These are phyloP conservation scores for Neurospora sp. DNA, from an alignment of 2,329 filamentous ascomycete genomes.

Conservation along the genomic window DNA sequence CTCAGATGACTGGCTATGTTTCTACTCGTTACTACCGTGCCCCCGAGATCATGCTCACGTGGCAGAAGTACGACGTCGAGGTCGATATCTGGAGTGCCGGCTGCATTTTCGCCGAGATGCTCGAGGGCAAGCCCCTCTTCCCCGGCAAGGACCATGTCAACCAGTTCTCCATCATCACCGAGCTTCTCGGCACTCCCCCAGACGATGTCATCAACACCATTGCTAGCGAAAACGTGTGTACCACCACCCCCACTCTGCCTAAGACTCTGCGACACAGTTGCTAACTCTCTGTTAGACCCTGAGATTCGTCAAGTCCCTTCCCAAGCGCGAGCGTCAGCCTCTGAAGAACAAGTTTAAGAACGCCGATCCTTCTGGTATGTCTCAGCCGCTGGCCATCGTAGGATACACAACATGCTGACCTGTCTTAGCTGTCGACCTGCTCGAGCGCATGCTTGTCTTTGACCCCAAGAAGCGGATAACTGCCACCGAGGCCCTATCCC, in stretches of 20 bases:
- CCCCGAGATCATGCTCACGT: constrained; percentile 99
- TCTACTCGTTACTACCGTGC: constrained; percentile 98
- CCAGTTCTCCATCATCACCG: constrained; percentile 99
- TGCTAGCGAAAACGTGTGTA: constrained; percentile 85
- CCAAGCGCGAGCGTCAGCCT: constrained; percentile 85
- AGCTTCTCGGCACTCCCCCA: constrained; percentile 88
- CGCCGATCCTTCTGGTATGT: constrained; percentile 71
- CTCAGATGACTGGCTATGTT: constrained; percentile 99
- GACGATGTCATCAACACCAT: constrained; percentile 99
- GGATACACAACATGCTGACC: constrained; percentile 7
- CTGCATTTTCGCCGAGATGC: constrained; percentile 98
- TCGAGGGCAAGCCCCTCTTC: constrained; percentile 96
- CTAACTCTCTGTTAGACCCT: constrained; percentile 54
- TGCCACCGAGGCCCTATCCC: constrained; percentile 73
- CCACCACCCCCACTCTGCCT: background rate
- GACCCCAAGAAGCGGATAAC: constrained; percentile 94
- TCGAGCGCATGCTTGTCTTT: constrained; percentile 96
- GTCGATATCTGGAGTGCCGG: constrained; percentile 99
- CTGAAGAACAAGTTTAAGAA: constrained; percentile 89
- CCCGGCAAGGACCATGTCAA: constrained; percentile 99
- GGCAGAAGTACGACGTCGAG: constrained; percentile 99
- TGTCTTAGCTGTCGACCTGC: constrained; percentile 69
- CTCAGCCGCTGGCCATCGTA: background rate
- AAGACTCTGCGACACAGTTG: background rate
- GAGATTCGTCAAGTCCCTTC: constrained; percentile 93